A percentile compares a stretch with the other conserved stretches of the same genome.
Conservation (phyloP, 176 grass and related monocot genomes). For the Triticum timopheevii region DNA sequence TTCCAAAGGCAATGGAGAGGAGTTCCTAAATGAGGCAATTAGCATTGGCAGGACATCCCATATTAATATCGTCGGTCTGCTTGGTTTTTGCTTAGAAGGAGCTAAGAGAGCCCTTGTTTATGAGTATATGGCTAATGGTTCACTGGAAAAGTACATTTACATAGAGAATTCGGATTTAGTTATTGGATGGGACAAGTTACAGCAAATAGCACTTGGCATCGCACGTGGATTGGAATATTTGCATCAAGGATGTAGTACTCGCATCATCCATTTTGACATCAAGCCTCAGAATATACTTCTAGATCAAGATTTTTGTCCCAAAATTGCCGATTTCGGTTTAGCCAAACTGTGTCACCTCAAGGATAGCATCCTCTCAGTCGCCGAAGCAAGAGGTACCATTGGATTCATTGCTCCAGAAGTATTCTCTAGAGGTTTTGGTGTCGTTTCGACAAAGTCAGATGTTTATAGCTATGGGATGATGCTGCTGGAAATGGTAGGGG, state of each 20-base stretch:
- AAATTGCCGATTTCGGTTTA: conserved; percentile 70
- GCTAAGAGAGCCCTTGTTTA: conserved; percentile 55
- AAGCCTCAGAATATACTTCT: conserved; percentile 74
- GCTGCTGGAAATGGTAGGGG: conserved; percentile 56
- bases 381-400: conserved; percentile 58
- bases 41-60: conserved; percentile 56
- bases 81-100: conserved; percentile 53
- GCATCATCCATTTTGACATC: conserved; percentile 82
- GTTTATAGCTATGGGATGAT: conserved; percentile 79
- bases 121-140: conserved; percentile 66
- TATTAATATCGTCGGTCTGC: conserved; percentile 48
- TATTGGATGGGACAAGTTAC: too few species aligned
- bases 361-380: conserved; percentile 50
- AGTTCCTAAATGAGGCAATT: conserved; percentile 47
- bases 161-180: too few species aligned
- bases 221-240: conserved; percentile 56
- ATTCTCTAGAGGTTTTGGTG: conserved; percentile 53
- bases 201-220: too few species aligned
- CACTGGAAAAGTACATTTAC: not conserved
- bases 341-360: conserved; percentile 55
- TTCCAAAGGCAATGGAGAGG: conserved; percentile 31
- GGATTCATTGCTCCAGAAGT: conserved; percentile 75
- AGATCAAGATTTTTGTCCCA: conserved; percentile 53
- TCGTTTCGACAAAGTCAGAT: conserved; percentile 58
- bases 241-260: conserved; percentile 47